These are phyloP conservation scores for Cryptosporidium viatorum DNA, from an alignment of 169 alveolate genomes.

Conservation along the genomic window DNA sequence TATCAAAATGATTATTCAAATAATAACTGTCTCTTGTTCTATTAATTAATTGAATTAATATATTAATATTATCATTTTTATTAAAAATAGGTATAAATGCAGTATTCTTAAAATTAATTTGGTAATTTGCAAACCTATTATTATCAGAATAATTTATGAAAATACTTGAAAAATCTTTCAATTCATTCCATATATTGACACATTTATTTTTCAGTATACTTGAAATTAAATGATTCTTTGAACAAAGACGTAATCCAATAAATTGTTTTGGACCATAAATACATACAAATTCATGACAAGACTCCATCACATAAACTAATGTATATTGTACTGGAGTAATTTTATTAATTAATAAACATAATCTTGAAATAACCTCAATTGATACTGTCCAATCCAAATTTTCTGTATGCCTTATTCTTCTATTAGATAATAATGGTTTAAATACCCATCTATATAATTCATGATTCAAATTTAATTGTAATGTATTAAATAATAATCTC, in stretches of 20 bases:
- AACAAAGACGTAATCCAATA: slow-evolving; percentile 36
- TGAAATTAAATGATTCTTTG: neutral
- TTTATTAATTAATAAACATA: slow-evolving; percentile 9
- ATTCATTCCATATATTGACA: slow-evolving; percentile 2
- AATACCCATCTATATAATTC: slow-evolving; percentile 68
- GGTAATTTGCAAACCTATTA: neutral
- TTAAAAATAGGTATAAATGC: slow-evolving; percentile 39
- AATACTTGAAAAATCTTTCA: slow-evolving; percentile 3
- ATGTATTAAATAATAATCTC: neutral
- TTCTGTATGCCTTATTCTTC: neutral
- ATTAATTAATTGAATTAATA: slow-evolving; percentile 43
- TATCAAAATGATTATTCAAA: neutral
- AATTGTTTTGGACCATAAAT: slow-evolving; percentile 47
- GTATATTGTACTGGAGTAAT: slow-evolving; percentile 40
- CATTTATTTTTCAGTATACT: neutral
- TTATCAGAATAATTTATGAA: neutral
- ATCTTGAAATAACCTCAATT: slow-evolving; percentile 29
- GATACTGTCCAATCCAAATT: slow-evolving; percentile 31
- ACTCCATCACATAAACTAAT: slow-evolving; percentile 31
- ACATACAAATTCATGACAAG: slow-evolving; percentile 21
- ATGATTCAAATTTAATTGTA: neutral
- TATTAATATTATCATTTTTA: slow-evolving; percentile 36
- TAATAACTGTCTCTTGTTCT: neutral
- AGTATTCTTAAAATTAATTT: slow-evolving; percentile 7
- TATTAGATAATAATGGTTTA: slow-evolving; percentile 21